Evolutionary conservation across 1,284 basidiomycete species (phyloP), one percentile per base, ranked within the genome.

Genomic region (Tausonia pullulans): DNA sequence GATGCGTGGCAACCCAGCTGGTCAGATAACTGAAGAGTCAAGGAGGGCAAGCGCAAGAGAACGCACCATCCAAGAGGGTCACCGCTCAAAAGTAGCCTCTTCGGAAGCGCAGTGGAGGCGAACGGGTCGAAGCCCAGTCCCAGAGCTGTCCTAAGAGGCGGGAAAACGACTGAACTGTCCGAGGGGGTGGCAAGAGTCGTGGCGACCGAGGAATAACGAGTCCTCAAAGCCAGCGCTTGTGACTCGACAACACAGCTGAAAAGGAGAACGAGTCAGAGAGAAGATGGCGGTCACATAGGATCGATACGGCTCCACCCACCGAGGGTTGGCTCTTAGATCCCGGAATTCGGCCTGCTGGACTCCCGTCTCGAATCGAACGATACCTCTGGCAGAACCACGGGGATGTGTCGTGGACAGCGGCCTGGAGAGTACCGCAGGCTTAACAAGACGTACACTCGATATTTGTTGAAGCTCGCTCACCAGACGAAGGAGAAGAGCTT

Each of bases 291-390:
- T 6, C 3, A 13, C n/a, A 10, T 0, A 48, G 14, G 44, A 16
- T 11, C 6, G 3, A n/a, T n/a, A 58, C 6, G n/a, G 13, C n/a
- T 16, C 13, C 16, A 46, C 56, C 27, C 43, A 58, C 57, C 57
- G 46, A 27, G 59, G 59, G 49, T 60, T 60, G 16, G 59, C 59
- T 16, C 59, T 51, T 39, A 60, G n/a, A 52, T 60, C 59, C 50
- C 49, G 44, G 40, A 50, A 60, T 48, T 60, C 59, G 3, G 27
- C 43, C 4, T 60, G 59, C 4, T 14, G 11, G 48, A 60, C 50
- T 6, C 59, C 59, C 2, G 27, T 41, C 59, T 60, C 59, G 41
- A 60, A 60, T n/a, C 51, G 39, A 8, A 51, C 40, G 4, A 60
- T 40, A 7, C 59, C 59, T 45, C 51, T 27, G 3, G 51, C 48